A percentile compares a stretch with the other conserved stretches of the same genome.
These are phyloP conservation scores for Allantophomopsis cytisporea DNA, from an alignment of 2,329 filamentous ascomycete genomes.

Conservation along the genomic window DNA sequence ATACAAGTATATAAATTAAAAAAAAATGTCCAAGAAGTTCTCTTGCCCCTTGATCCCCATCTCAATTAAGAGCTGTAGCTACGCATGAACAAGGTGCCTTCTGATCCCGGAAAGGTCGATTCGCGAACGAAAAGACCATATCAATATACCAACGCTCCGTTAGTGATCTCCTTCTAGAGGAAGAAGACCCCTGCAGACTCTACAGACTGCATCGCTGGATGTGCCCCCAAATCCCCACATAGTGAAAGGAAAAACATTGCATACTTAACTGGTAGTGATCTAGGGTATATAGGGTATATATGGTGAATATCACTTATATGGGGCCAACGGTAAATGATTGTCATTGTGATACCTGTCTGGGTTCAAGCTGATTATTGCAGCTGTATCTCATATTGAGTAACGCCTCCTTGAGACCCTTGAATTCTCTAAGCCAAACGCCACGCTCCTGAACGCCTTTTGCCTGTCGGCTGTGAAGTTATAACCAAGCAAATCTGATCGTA, in stretches of 20 bases:
- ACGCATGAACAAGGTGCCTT: slow-evolving; percentile 19
- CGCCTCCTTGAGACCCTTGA: too few relatives aligned
- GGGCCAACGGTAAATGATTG: too few relatives aligned
- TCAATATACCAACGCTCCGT: slow-evolving; percentile 65
- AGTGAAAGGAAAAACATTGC: neutral
- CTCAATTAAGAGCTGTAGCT: slow-evolving; percentile 16
- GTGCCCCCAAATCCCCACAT: slow-evolving; percentile 1
- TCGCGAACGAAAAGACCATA: slow-evolving; percentile 6
- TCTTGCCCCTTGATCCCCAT: slow-evolving; percentile 19
- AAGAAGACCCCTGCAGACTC: slow-evolving; percentile 60
- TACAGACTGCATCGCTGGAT: slow-evolving; percentile 63
- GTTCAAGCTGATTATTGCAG: too few relatives aligned
- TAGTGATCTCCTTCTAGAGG: slow-evolving; percentile 57
- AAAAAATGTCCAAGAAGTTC: slow-evolving; percentile 17
- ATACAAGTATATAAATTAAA: too few relatives aligned
- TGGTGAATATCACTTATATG: too few relatives aligned
- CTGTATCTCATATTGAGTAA: too few relatives aligned
- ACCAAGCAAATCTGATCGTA: slow-evolving; percentile 5
- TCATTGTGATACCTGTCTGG: too few relatives aligned
- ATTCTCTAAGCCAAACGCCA: too few relatives aligned
- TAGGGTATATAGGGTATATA: too few relatives aligned
- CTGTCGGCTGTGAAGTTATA: neutral
- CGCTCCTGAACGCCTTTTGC: too few relatives aligned
- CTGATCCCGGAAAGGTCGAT: slow-evolving; percentile 12
- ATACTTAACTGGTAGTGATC: too few relatives aligned